A percentile compares a stretch with the other conserved stretches of the same genome.
phyloP scores from a whole-genome alignment of 2,329 filamentous ascomycete genomes.

The Coniochaeta pulveracea region DNA sequence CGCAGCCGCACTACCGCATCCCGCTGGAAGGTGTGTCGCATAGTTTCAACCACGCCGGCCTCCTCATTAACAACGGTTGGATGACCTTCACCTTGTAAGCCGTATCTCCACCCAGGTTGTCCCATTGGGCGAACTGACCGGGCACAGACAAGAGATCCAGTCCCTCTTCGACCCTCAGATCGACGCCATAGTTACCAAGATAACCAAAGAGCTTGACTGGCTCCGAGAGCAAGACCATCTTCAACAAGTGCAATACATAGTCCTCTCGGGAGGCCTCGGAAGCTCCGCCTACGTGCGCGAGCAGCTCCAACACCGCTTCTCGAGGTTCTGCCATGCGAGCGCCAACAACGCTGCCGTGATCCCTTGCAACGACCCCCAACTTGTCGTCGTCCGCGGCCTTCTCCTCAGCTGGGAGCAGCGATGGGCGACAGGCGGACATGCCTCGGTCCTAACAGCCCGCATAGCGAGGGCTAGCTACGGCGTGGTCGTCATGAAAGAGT shows the following conservation, averaged over 20 bases:
- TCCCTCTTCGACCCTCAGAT: constrained; percentile 30
- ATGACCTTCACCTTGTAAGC: constrained; percentile 27
- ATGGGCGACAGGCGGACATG: constrained; percentile 24
- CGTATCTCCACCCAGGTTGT: background rate
- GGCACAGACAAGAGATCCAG: constrained; percentile 27
- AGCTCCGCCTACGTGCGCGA: constrained; percentile 34
- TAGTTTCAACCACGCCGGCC: constrained; percentile 23
- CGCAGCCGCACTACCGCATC: constrained; percentile 27
- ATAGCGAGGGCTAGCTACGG: constrained; percentile 31
- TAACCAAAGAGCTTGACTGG: constrained; percentile 28
- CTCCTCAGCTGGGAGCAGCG: constrained; percentile 39
- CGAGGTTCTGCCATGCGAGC: constrained; percentile 20
- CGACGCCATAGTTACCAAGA: constrained; percentile 24
- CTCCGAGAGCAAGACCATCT: constrained; percentile 17
- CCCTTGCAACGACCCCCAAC: constrained; percentile 37
- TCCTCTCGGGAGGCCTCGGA: constrained; percentile 32
- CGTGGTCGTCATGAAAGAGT: constrained; percentile 24
- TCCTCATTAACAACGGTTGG: constrained; percentile 26
- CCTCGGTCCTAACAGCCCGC: constrained; percentile 28
- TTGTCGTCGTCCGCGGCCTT: constrained; percentile 42
- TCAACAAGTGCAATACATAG: constrained; percentile 23
- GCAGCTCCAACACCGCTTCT: constrained; percentile 24
- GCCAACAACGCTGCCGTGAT: constrained; percentile 24
- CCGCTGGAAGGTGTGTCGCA: constrained; percentile 30
- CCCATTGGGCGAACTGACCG: background rate